A percentile compares a stretch with the other conserved stretches of the same genome.
Conservation (phyloP, 2,329 filamentous ascomycete species). For the Alternaria rosae region DNA sequence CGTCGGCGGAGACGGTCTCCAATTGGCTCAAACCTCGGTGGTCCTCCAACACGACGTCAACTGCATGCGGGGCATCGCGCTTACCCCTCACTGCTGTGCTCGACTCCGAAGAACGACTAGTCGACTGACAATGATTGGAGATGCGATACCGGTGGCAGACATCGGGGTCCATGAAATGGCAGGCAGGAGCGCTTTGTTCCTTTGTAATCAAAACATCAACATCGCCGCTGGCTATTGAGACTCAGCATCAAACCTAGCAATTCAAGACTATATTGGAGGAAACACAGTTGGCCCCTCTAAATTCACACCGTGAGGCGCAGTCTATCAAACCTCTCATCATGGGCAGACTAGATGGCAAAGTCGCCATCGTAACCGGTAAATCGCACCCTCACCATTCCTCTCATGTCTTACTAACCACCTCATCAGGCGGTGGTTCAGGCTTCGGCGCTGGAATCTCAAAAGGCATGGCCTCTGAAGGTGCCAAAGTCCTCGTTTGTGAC, state of each 20-base stretch:
- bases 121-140: slow-evolving; percentile 11
- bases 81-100: slow-evolving; percentile 26
- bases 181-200: not conserved
- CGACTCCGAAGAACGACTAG: slow-evolving; percentile 6
- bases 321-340: slow-evolving; percentile 24
- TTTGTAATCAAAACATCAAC: slow-evolving; percentile 6
- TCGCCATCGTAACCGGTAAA: slow-evolving; percentile 63
- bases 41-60: slow-evolving; percentile 20
- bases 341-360: slow-evolving; percentile 60
- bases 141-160: not conserved
- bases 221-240: not conserved
- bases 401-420: slow-evolving; percentile 7
- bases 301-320: not conserved
- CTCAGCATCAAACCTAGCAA: not conserved
- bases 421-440: slow-evolving; percentile 64
- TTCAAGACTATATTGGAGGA: not conserved
- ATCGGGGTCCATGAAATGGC: not conserved
- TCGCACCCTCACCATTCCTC: slow-evolving; percentile 12
- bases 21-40: slow-evolving; percentile 22
- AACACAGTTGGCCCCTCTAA: no score
- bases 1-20: slow-evolving; percentile 9
- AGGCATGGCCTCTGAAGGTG: slow-evolving; percentile 67
- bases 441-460: slow-evolving; percentile 69
- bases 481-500: slow-evolving; percentile 68
- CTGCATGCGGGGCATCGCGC: slow-evolving; percentile 11